phyloP scores from a whole-genome alignment of 31 red algal genomes.

The Odonthalia washingtoniensis region DNA sequence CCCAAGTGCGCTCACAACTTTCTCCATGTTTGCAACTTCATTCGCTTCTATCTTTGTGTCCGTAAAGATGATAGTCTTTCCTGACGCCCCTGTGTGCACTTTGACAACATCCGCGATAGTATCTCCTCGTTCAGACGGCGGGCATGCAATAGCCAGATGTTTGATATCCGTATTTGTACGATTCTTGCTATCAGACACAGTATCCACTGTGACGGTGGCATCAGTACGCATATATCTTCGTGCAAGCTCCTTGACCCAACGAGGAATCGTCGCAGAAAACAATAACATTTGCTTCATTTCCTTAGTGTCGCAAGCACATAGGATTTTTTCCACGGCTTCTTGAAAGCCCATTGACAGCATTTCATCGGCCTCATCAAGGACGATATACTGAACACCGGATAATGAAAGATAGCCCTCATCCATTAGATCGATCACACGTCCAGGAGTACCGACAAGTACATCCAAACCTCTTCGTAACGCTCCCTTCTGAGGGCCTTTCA shows the following conservation, averaged over 20 bases:
- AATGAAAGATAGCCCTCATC: conserved; percentile 55
- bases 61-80: conserved; percentile 87
- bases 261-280: conserved; percentile 87
- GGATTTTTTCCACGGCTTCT: conserved; percentile 81
- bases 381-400: conserved; percentile 57
- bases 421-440: conserved; percentile 77
- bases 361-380: conserved; percentile 89
- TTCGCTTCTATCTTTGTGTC: conserved; percentile 84
- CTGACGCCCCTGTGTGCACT: conserved; percentile 64
- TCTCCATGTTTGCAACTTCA: conserved; percentile 50
- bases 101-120: conserved; percentile 77
- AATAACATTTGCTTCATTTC: conserved; percentile 81
- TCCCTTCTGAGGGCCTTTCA: conserved; percentile 62
- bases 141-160: conserved; percentile 63
- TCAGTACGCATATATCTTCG: conserved; percentile 70
- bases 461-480: conserved; percentile 56
- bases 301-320: conserved; percentile 41
- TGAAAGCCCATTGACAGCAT: conserved; percentile 92
- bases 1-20: conserved; percentile 55
- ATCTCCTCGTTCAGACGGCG: conserved; percentile 38
- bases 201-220: conserved; percentile 68
- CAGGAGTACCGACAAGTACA: conserved; percentile 83
- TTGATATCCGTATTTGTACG: conserved; percentile 73
- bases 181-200: conserved; percentile 70
- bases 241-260: conserved; percentile 78